Evolutionary conservation across 2,329 filamentous ascomycete genomes (phyloP).

Genomic region (Colletotrichum caudatum): DNA sequence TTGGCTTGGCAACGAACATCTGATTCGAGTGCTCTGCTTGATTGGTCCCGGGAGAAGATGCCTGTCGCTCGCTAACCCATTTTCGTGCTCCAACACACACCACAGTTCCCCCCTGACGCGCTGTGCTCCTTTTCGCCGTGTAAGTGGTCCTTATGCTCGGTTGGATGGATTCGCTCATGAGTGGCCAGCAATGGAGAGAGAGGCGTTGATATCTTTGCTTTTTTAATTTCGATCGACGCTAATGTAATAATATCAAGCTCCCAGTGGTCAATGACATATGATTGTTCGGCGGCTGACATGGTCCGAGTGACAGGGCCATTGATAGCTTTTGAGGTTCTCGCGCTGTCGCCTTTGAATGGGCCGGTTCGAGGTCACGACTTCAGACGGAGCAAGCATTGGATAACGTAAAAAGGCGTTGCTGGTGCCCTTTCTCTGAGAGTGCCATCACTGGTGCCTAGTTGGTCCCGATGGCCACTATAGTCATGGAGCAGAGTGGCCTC

Average conservation of each 20-base stretch:
- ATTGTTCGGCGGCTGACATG: background rate
- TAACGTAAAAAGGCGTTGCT: background rate
- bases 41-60: background rate
- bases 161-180: background rate
- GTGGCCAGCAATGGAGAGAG: background rate
- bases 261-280: background rate
- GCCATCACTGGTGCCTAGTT: background rate
- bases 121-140: background rate
- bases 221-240: background rate
- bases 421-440: background rate
- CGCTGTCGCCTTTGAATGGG: background rate
- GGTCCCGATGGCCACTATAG: background rate
- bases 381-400: too few species aligned
- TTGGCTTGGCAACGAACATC: background rate
- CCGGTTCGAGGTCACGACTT: too few species aligned
- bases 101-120: background rate
- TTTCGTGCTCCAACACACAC: background rate
- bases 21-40: background rate
- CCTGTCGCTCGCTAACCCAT: background rate
- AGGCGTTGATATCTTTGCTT: background rate
- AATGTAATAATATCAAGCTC: background rate
- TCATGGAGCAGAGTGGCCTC: background rate
- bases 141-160: background rate
- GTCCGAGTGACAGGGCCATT: background rate
- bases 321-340: background rate